These are phyloP conservation scores for Flaveria ramosissima DNA, from an alignment of 129 eudicot species.

Conservation along the genomic window DNA sequence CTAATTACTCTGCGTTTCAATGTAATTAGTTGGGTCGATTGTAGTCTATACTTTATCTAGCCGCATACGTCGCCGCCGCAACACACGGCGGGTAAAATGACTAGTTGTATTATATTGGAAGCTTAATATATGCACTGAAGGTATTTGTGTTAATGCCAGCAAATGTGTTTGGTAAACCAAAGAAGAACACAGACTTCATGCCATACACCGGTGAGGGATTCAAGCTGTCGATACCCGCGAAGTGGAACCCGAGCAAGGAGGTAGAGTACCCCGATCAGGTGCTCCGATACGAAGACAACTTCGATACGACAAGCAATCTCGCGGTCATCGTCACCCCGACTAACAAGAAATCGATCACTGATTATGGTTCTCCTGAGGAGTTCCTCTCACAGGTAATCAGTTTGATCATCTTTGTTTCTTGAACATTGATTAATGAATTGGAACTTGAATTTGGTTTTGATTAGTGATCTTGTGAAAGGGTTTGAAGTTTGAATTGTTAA, in stretches of 20 bases:
- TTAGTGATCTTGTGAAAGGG: background rate
- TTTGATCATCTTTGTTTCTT: background rate
- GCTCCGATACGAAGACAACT: constrained; percentile 84
- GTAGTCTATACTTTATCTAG: too few relatives aligned
- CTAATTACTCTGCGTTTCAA: too few relatives aligned
- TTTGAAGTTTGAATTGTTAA: background rate
- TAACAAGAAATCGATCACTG: constrained; percentile 81
- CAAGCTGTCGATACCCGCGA: constrained; percentile 63
- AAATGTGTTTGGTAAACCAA: constrained; percentile 87
- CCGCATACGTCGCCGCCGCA: too few relatives aligned
- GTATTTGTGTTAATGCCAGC: constrained; percentile 52
- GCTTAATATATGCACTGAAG: constrained; percentile 22
- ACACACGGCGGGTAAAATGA: too few relatives aligned
- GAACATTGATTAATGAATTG: background rate
- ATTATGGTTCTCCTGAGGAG: constrained; percentile 76
- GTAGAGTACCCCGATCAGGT: constrained; percentile 91
- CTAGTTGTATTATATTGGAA: background rate
- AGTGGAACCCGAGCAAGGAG: constrained; percentile 91
- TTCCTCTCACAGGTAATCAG: constrained; percentile 63
- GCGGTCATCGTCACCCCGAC: constrained; percentile 63
- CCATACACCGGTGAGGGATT: constrained; percentile 66
- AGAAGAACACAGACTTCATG: constrained; percentile 73
- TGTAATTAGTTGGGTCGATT: too few relatives aligned
- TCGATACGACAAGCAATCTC: constrained; percentile 69
- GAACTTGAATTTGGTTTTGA: background rate